Conservation (phyloP, 495 filamentous ascomycete species). For the Penicillium goetzii region DNA sequence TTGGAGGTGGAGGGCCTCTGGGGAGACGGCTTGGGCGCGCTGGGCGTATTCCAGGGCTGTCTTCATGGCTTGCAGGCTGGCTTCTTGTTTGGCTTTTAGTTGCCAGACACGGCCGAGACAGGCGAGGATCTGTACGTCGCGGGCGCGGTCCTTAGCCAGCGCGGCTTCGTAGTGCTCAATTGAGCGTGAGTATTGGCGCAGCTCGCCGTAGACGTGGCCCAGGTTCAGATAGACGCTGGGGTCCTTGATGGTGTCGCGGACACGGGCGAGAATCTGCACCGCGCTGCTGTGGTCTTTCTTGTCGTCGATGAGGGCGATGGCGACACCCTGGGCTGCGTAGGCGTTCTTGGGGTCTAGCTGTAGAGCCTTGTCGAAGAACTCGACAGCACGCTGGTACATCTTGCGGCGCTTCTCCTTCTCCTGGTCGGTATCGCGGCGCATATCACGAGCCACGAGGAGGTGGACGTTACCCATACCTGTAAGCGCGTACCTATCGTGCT, state of each 20-base stretch:
- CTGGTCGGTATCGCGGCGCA: slow-evolving; percentile 83
- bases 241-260: slow-evolving; percentile 86
- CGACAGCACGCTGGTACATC: slow-evolving; percentile 86
- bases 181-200: slow-evolving; percentile 83
- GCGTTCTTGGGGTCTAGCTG: slow-evolving; percentile 92
- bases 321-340: slow-evolving; percentile 93
- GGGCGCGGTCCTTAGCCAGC: slow-evolving; percentile 74
- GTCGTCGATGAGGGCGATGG: slow-evolving; percentile 91
- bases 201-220: slow-evolving; percentile 87
- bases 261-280: slow-evolving; percentile 82
- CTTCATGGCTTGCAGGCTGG: slow-evolving; percentile 77
- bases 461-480: slow-evolving; percentile 96
- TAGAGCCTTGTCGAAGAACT: slow-evolving; percentile 97
- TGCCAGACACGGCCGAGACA: slow-evolving; percentile 96
- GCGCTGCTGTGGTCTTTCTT: slow-evolving; percentile 81
- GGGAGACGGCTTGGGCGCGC: slow-evolving; percentile 76
- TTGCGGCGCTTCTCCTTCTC: slow-evolving; percentile 89
- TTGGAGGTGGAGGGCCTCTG: slow-evolving; percentile 84
- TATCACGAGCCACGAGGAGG: slow-evolving; percentile 83
- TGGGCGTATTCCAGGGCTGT: slow-evolving; percentile 84
- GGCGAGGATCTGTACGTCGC: slow-evolving; percentile 80
- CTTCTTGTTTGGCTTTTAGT: slow-evolving; percentile 80
- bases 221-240: slow-evolving; percentile 86
- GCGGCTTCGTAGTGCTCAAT: slow-evolving; percentile 95
- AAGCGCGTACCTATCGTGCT: slow-evolving; percentile 93